Base-by-base conservation (phyloP, 139 green algal genomes). In the Picochlorum sp. region DNA sequence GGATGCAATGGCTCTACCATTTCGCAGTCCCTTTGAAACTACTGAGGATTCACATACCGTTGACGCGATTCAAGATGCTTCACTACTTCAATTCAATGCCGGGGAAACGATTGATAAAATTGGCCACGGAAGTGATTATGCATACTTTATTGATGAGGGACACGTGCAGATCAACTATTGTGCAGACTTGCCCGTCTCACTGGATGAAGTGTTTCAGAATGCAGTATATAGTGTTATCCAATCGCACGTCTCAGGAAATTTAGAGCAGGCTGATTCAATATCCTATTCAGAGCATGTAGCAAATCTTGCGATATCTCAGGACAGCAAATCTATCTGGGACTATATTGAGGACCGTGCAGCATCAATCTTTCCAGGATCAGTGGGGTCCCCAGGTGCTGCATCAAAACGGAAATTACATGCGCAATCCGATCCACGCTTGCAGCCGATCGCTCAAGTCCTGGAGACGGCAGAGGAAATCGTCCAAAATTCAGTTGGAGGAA, bases 391-490 rank as follows among this genome's bases (percentile, higher is more conserved):
- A 41, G 7, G 7, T 0, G 8, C 4, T 41, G 0, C 34, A 41
- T 41, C 34, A 13, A 41, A 41, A 11, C 1, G 8, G 0, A 41
- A 41, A 41, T 41, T 20, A 8, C 47, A 54, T 54, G 47, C 16
- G 10, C 5, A 54, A 20, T 54, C 47, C 2, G 47, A 26, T 20
- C 18, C 47, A 54, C 18, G 18, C 0, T 20, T 41, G 34, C 34
- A 41, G 34, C 34, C 47, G 0, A 21, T 21, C 2, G n/a, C 47
- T 26, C 47, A 54, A 21, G n/a, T 54, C n/a, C 15, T 49, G 4
- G 20, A 59, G 31, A 37, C 64, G 0, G 70, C 70, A 13, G 60
- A 72, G 47, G 45, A 56, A 13, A 63, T 77, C 20, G 45, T 77
- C 8, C 37, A 45, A 15, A 71, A 66, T 31, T 52, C 66, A 6